Percentiles rank a stretch among this genome's conserved stretches.
These are phyloP conservation scores for Claviceps arundinis DNA, from an alignment of 2,329 filamentous ascomycete species.

Conservation along the genomic window DNA sequence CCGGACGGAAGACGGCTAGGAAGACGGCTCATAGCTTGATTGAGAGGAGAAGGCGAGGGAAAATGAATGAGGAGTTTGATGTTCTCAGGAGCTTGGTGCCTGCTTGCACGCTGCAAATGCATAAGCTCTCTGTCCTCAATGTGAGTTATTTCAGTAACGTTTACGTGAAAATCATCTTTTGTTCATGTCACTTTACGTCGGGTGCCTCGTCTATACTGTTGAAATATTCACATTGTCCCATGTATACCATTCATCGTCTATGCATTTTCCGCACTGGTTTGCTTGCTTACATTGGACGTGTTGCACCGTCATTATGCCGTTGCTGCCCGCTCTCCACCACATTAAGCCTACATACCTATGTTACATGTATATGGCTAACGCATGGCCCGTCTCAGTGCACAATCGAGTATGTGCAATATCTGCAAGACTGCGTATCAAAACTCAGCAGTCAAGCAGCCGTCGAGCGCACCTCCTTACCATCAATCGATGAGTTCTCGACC, in stretches of 20 bases:
- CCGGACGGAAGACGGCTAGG: conserved; percentile 84
- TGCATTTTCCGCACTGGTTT: no score
- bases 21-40: conserved; percentile 96
- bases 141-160: conserved; percentile 32
- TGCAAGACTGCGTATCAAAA: conserved; percentile 75
- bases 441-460: conserved; percentile 48
- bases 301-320: no score
- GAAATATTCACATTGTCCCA: no score
- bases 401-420: conserved; percentile 90
- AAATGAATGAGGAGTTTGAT: conserved; percentile 98
- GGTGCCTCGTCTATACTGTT: no score
- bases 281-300: no score
- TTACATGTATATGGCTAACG: not conserved
- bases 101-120: conserved; percentile 93
- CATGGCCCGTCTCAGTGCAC: conserved; percentile 49
- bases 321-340: no score
- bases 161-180: not conserved
- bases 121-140: conserved; percentile 90
- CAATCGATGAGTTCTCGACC: conserved; percentile 25
- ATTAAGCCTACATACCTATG: no score
- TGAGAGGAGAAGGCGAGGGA: conserved; percentile 75
- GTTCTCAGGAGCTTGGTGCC: conserved; percentile 92
- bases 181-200: not conserved
- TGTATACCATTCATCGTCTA: no score
- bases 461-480: conserved; percentile 18